A percentile compares a stretch with the other conserved stretches of the same genome.
Conservation (phyloP, 345 rosid species). For the Firmiana major region DNA sequence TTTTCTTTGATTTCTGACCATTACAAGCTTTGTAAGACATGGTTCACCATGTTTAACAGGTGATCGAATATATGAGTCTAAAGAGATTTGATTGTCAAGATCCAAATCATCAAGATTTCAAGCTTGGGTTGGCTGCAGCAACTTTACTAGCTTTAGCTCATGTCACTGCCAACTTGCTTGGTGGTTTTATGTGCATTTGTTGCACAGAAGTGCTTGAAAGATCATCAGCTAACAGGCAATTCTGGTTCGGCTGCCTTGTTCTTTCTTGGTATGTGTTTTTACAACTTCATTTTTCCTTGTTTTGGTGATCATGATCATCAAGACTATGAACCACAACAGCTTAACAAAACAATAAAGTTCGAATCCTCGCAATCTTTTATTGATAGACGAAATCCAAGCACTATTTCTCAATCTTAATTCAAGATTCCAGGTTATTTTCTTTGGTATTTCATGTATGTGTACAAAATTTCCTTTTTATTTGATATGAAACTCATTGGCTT, state of each 20-base stretch:
- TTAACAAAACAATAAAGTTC: too few species aligned
- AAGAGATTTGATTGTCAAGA: slow-evolving; percentile 14
- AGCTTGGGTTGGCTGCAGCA: slow-evolving; percentile 27
- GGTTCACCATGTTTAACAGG: neutral
- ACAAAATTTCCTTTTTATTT: neutral
- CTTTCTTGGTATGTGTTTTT: slow-evolving; percentile 22
- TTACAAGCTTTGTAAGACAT: too few species aligned
- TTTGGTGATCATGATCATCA: neutral
- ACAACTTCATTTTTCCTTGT: neutral
- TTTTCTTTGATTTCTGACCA: too few species aligned
- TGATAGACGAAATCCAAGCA: neutral
- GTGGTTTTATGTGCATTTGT: slow-evolving; percentile 27
- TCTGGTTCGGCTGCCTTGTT: slow-evolving; percentile 20
- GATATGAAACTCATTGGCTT: too few species aligned
- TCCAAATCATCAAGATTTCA: slow-evolving; percentile 12
- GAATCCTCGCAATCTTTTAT: too few species aligned
- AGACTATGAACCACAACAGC: neutral
- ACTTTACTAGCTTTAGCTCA: slow-evolving; percentile 21
- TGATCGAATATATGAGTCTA: neutral
- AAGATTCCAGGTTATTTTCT: neutral
- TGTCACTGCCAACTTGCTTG: slow-evolving; percentile 22
- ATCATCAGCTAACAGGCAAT: slow-evolving; percentile 13
- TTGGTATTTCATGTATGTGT: too few species aligned
- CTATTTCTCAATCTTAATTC: neutral
- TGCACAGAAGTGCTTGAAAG: slow-evolving; percentile 21